A percentile compares a stretch with the other conserved stretches of the same genome.
These are phyloP conservation scores for Pichia sp. DNA, from an alignment of 1,139 yeast genomes.

Conservation along the genomic window DNA sequence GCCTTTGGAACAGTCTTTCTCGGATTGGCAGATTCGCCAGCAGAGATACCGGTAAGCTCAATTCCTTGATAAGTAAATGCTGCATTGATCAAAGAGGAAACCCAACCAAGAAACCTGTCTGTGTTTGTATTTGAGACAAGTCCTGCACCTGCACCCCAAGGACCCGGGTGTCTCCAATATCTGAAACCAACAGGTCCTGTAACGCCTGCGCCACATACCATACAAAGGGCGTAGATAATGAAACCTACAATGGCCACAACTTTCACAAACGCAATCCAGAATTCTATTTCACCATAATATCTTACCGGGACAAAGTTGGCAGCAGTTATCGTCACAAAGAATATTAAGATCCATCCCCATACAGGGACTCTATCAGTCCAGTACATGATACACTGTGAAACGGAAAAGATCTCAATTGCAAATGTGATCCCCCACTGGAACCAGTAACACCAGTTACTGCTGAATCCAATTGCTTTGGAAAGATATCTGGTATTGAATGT, in stretches of 20 bases:
- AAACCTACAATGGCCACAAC: conserved; percentile 52
- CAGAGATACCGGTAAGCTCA: conserved; percentile 82
- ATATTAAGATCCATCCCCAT: conserved; percentile 73
- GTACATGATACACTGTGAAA: conserved; percentile 67
- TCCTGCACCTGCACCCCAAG: conserved; percentile 60
- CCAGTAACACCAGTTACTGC: conserved; percentile 84
- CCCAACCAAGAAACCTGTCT: conserved; percentile 62
- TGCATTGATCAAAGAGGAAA: conserved; percentile 50
- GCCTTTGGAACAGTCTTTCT: conserved; percentile 80
- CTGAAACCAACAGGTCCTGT: conserved; percentile 67
- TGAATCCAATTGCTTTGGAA: conserved; percentile 70
- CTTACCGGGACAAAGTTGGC: conserved; percentile 59
- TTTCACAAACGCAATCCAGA: conserved; percentile 62
- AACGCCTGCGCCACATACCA: conserved; percentile 44
- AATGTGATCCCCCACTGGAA: conserved; percentile 83
- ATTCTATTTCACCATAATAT: conserved; percentile 64
- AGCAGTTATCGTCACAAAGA: conserved; percentile 50
- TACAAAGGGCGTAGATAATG: conserved; percentile 43
- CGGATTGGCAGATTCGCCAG: conserved; percentile 86
- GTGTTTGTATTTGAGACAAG: conserved; percentile 43
- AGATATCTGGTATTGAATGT: conserved; percentile 56
- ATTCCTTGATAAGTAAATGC: conserved; percentile 78
- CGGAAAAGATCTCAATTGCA: conserved; percentile 76
- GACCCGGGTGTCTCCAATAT: conserved; percentile 92
- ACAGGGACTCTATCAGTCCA: conserved; percentile 74